Conservation (phyloP, 2,329 filamentous ascomycete species). For the Thelonectria rubi region DNA sequence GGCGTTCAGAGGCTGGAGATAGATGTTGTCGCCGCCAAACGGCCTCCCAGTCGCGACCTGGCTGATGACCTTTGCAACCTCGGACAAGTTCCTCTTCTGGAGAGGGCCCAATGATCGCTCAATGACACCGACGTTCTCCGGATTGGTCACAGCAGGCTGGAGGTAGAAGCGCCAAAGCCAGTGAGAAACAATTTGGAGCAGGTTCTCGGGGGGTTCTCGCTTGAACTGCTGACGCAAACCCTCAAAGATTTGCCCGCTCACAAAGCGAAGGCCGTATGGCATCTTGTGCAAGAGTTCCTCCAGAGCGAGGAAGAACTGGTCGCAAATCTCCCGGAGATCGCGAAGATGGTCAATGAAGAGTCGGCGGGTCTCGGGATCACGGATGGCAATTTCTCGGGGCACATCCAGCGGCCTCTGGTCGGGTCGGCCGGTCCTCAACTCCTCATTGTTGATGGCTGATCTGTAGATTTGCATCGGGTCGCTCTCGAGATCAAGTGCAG, state of each 20-base stretch:
- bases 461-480: conserved; percentile 98
- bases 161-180: conserved; percentile 97
- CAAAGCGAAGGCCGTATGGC: conserved; percentile 90
- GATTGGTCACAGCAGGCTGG: conserved; percentile 86
- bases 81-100: conserved; percentile 90
- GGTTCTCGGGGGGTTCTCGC: conserved; percentile 76
- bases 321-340: conserved; percentile 91
- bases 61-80: conserved; percentile 90
- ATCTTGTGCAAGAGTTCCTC: conserved; percentile 88
- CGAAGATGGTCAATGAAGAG: conserved; percentile 95
- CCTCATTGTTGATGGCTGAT: conserved; percentile 95
- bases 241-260: conserved; percentile 87
- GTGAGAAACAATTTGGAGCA: conserved; percentile 85
- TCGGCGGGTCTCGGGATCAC: conserved; percentile 89
- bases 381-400: conserved; percentile 91
- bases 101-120: conserved; percentile 89
- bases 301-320: conserved; percentile 84
- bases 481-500: conserved; percentile 90
- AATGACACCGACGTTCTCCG: conserved; percentile 91
- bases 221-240: conserved; percentile 80
- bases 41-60: conserved; percentile 89
- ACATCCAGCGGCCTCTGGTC: conserved; percentile 86
- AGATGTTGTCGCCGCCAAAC: conserved; percentile 94
- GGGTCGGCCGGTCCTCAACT: conserved; percentile 87
- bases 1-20: conserved; percentile 92